These are phyloP conservation scores for Globisporangium nodosum DNA, from an alignment of 352 stramenopile genomes.

Conservation along the genomic window DNA sequence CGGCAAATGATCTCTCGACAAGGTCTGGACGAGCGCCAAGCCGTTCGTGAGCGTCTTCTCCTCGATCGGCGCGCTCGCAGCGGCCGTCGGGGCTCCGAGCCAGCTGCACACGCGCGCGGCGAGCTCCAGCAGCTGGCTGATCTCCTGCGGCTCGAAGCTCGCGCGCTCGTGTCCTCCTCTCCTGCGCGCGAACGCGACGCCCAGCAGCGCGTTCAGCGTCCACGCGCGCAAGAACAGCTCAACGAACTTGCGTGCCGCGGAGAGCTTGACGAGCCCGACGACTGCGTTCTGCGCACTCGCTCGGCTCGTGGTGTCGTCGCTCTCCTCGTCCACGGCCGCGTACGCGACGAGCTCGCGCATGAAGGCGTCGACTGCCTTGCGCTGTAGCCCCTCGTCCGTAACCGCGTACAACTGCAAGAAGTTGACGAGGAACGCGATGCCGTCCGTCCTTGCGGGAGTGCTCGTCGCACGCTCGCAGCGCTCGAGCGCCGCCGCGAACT, in stretches of 20 bases:
- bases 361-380: conserved; percentile 40
- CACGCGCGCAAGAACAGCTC: conserved; percentile 45
- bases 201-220: conserved; percentile 39
- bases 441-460: conserved; percentile 22
- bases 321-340: conserved; percentile 6
- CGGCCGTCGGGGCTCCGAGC: conserved; percentile 1
- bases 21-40: conserved; percentile 19
- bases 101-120: conserved; percentile 10
- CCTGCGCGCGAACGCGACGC: conserved; percentile 30
- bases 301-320: conserved; percentile 7
- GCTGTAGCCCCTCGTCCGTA: conserved; percentile 40
- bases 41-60: conserved; percentile 18
- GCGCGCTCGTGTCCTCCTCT: conserved; percentile 30
- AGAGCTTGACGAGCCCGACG: conserved; percentile 31
- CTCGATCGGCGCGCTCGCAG: conserved; percentile 7
- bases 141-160: conserved; percentile 20
- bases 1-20: conserved; percentile 5
- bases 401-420: conserved; percentile 61
- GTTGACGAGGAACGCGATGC: conserved; percentile 48
- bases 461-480: conserved; percentile 25
- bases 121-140: conserved; percentile 32
- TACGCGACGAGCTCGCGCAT: conserved; percentile 40
- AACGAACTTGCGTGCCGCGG: conserved; percentile 32
- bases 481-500: conserved; percentile 42
- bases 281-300: conserved; percentile 23